Conservation (phyloP, 768 basidiomycete species). For the Daedaleopsis sinensis region DNA sequence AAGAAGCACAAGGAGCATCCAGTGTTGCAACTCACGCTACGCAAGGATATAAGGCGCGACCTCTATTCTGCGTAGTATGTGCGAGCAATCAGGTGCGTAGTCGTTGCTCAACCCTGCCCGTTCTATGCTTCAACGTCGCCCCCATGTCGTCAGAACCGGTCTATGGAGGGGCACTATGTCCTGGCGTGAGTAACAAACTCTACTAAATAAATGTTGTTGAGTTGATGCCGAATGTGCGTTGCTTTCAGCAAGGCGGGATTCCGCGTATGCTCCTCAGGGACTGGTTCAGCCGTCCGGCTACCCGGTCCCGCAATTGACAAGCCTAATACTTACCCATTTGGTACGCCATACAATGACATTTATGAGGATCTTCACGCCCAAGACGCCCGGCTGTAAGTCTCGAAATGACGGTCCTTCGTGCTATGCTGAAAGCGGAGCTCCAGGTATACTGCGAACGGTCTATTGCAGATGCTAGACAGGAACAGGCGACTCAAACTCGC, state of each 20-base stretch:
- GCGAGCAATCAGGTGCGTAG: conserved; percentile 93
- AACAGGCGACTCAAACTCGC: conserved; percentile 90
- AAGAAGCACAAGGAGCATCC: conserved; percentile 28
- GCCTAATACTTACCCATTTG: conserved; percentile 96
- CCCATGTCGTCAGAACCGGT: conserved; percentile 71
- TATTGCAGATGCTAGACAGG: conserved; percentile 94
- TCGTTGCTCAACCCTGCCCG: background rate
- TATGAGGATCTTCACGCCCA: conserved; percentile 87
- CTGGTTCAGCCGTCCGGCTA: conserved; percentile 94
- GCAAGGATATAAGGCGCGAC: conserved; percentile 60
- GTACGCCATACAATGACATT: conserved; percentile 95
- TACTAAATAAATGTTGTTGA: background rate
- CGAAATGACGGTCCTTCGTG: background rate
- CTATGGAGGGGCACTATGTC: conserved; percentile 97
- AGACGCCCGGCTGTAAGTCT: conserved; percentile 77
- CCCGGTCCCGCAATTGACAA: conserved; percentile 97
- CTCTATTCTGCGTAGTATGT: conserved; percentile 96
- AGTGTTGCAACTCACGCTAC: conserved; percentile 12
- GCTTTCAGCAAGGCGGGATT: conserved; percentile 82
- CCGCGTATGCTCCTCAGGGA: conserved; percentile 91
- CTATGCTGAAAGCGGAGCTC: conserved; percentile 1
- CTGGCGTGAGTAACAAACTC: conserved; percentile 64
- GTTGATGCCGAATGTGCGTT: conserved; percentile 3
- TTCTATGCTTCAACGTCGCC: background rate
- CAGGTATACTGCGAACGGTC: conserved; percentile 92